Evolutionary conservation across 352 stramenopile species (phyloP), one percentile per base, ranked within the genome.

Genomic region (Globisporangium nodosum): DNA sequence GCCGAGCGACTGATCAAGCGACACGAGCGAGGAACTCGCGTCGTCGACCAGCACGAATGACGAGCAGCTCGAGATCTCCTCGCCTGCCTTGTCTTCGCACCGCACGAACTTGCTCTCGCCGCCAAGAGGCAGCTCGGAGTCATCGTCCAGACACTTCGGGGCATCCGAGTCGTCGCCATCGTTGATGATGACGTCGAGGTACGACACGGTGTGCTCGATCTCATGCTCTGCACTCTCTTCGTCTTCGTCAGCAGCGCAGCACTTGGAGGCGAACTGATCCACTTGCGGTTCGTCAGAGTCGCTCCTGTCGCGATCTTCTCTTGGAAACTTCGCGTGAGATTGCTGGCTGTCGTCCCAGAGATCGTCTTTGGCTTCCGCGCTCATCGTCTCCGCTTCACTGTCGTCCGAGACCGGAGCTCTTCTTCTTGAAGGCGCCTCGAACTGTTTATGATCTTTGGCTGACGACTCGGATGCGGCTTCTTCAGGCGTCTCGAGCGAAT

Each of bases 21-120:
- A 12, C 30, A 82, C 31, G 8, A 82, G 54, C 3, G 37, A 43
- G 12, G 61, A 61, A 27, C 73, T 81, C 18, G 56, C 35, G 1
- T 62, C 66, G 45, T 72, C 58, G 9, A 81, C 59, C 31, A 81
- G 58, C 3, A 52, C 24, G 31, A 68, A 58, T 3, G 75, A 81
- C 8, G 70, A 72, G 39, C 62, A 71, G 11, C 55, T 56, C 8
- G 58, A 52, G 21, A 80, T 56, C 1, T 72, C 58, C 21, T 35
- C 43, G 27, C 21, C 4, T 4, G 50, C 49, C 43, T 35, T 51
- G 7, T 15, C 12, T 15, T 55, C 46, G 52, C 52, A 48, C 20
- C 33, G 24, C 31, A 76, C 27, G 5, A 76, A 52, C 40, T 65
- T 63, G 60, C 65, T 75, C 21, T 75, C 64, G 30, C 61, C 31